Evolutionary conservation across 768 basidiomycete genomes (phyloP), one percentile per base, ranked within the genome.

Genomic region (Cystobasidiopsis lactophilus): DNA sequence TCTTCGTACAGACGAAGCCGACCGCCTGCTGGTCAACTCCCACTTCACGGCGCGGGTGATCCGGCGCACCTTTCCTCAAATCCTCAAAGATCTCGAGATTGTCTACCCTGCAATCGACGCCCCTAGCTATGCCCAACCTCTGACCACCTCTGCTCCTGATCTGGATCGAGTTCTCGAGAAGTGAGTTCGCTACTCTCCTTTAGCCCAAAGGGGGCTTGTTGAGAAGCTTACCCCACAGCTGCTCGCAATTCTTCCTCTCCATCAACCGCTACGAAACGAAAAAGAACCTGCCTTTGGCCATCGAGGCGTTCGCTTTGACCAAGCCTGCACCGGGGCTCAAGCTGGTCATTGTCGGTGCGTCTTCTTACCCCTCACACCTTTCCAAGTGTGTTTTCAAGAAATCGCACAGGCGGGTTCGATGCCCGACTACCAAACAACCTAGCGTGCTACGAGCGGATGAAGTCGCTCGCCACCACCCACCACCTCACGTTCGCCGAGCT

Each of bases 211-310:
- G n/a, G n/a, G n/a, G n/a, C n/a, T n/a, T n/a, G n/a, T n/a, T n/a
- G n/a, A n/a, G n/a, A n/a, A n/a, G n/a, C n/a, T n/a, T n/a, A n/a
- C n/a, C n/a, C n/a, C n/a, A n/a, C n/a, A n/a, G n/a, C n/a, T n/a
- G n/a, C n/a, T n/a, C n/a, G n/a, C n/a, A 16, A 7, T 86, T 84
- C 0, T 66, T 96, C 3, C 62, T 95, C 0, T 70, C 89, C 3
- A 69, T 96, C 33, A 96, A 98, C 64, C 80, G 91, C 2, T 96
- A 91, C 63, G 93, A 98, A 67, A 76, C 73, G 61, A 96, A 96
- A 72, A 98, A 98, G 69, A 91, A 96, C 59, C 73, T 73, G 0
- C 74, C 74, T 1, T 71, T 98, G 2, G 93, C 89, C 0, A 70
- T 96, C 5, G 68, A 77, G 40, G 70, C 89, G 0, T 95, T 88